Evolutionary conservation across 495 filamentous ascomycete genomes (phyloP).

Genomic region (Penicillium herquei): DNA sequence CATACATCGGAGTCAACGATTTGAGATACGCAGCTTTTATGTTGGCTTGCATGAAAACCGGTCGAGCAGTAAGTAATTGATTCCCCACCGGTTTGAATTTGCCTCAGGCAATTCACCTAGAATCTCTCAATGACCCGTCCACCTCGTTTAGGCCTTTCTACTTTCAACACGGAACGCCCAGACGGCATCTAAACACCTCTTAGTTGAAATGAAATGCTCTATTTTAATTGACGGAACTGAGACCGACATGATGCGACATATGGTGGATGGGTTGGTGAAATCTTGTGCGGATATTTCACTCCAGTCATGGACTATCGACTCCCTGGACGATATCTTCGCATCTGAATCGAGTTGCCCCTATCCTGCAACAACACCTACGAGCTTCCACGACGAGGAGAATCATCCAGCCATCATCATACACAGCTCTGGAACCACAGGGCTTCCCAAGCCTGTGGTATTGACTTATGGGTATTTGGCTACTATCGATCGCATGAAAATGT

Average conservation of each 20-base stretch:
- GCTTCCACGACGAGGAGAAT: constrained; percentile 30
- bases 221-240: constrained; percentile 17
- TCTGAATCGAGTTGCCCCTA: background rate
- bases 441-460: constrained; percentile 5
- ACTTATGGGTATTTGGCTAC: constrained; percentile 9
- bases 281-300: background rate
- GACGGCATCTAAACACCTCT: constrained; percentile 25
- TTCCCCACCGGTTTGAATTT: too few relatives aligned
- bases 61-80: constrained; percentile 11
- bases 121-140: too few relatives aligned
- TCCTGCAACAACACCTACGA: constrained; percentile 24
- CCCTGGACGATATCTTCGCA: background rate
- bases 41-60: constrained; percentile 17
- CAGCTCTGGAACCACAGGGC: constrained; percentile 55
- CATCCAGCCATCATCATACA: constrained; percentile 44
- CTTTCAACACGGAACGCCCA: constrained; percentile 33
- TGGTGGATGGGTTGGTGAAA: background rate
- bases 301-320: constrained; percentile 1
- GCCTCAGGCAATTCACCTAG: too few relatives aligned
- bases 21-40: constrained; percentile 14
- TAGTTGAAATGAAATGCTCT: constrained; percentile 17
- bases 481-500: background rate
- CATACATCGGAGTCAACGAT: constrained; percentile 27
- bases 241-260: background rate
- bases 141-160: constrained; percentile 25